A percentile compares a stretch with the other conserved stretches of the same genome.
Conservation (phyloP, 164 flowering plant species). For the Annona squamosa region DNA sequence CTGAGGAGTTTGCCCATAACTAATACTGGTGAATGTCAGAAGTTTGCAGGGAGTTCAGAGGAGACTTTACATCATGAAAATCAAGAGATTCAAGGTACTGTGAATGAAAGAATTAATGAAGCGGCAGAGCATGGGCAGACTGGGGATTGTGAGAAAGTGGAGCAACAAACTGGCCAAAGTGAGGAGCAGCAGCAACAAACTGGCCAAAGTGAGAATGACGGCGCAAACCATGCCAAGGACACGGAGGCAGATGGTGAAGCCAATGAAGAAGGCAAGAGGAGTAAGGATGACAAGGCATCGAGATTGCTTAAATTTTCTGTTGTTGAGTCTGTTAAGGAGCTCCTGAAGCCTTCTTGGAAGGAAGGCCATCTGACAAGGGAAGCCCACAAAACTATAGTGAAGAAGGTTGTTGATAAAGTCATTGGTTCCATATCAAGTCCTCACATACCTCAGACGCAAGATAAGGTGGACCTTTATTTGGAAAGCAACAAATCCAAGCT, state of each 20-base stretch:
- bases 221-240: conserved; percentile 20
- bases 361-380: conserved; percentile 85
- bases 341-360: conserved; percentile 87
- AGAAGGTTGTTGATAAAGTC: conserved; percentile 86
- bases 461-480: conserved; percentile 72
- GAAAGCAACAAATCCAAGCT: conserved; percentile 63
- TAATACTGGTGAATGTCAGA: conserved; percentile 8
- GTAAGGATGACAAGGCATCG: conserved; percentile 53
- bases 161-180: conserved; percentile 3
- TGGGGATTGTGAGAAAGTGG: conserved; percentile 15
- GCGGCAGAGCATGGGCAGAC: conserved; percentile 17
- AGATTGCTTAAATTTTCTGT: conserved; percentile 71
- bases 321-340: conserved; percentile 72
- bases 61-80: conserved; percentile 10
- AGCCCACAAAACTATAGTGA: conserved; percentile 78
- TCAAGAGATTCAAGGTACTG: conserved; percentile 2
- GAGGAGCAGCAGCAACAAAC: conserved; percentile 6
- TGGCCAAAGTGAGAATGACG: conserved; percentile 12
- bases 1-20: conserved; percentile 12
- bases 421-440: conserved; percentile 46
- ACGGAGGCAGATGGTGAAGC: conserved; percentile 21
- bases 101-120: conserved; percentile 4
- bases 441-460: conserved; percentile 69
- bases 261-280: conserved; percentile 28
- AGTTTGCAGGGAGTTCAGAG: conserved; percentile 8